Conservation (phyloP, 2,329 filamentous ascomycete genomes). For the Trichoderma endophyticum region DNA sequence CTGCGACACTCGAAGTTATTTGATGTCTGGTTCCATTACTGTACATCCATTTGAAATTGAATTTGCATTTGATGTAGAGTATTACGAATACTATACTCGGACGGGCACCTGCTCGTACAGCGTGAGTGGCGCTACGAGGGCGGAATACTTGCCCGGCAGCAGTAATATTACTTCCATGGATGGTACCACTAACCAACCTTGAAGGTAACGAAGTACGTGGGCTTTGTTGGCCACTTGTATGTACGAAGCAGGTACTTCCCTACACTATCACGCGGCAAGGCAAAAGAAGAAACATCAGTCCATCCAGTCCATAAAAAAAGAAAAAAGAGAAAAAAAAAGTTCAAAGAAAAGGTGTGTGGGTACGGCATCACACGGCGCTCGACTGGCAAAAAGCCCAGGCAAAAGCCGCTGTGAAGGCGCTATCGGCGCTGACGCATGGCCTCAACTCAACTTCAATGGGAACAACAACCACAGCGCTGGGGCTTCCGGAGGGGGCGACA, state of each 20-base stretch:
- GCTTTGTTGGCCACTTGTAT: neutral
- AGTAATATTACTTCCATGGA: neutral
- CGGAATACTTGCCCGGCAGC: neutral
- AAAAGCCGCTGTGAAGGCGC: conserved; percentile 7
- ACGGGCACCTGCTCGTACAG: neutral
- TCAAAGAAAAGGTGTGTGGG: conserved; percentile 1
- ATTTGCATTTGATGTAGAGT: neutral
- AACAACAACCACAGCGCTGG: conserved; percentile 10
- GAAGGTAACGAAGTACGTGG: neutral
- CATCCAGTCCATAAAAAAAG: neutral
- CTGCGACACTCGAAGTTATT: neutral
- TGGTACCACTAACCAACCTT: neutral
- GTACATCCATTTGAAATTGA: neutral
- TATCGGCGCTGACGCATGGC: conserved; percentile 15
- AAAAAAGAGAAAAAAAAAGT: neutral
- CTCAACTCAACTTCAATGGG: neutral
- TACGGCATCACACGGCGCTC: conserved; percentile 5
- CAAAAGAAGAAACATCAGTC: neutral
- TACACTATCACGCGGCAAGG: neutral
- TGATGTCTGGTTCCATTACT: neutral
- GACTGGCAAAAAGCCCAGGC: neutral
- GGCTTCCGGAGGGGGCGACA: conserved; percentile 8
- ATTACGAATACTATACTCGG: neutral
- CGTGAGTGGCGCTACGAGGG: neutral
- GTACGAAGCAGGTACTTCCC: neutral